Conservation (phyloP, 257 asterid species). For the Capsicum pubescens region DNA sequence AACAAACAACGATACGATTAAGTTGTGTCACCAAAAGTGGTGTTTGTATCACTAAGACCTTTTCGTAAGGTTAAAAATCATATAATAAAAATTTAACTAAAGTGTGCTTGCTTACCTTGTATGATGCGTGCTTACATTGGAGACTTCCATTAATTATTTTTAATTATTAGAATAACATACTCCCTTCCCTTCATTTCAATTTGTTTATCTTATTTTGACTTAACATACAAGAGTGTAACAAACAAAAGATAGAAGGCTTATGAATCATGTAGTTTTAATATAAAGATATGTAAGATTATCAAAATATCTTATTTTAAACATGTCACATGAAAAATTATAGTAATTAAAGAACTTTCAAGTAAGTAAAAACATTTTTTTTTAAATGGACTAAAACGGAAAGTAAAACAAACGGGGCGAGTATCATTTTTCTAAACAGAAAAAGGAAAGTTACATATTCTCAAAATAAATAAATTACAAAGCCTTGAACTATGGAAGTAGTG, state of each 20-base stretch:
- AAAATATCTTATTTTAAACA: too few species aligned
- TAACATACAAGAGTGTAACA: too few species aligned
- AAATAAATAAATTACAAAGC: background rate
- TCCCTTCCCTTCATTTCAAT: too few species aligned
- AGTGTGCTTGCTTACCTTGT: slow-evolving; percentile 17
- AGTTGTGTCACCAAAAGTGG: slow-evolving; percentile 26
- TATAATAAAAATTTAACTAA: slow-evolving; percentile 15
- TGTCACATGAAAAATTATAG: too few species aligned
- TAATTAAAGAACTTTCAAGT: too few species aligned
- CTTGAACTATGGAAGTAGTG: slow-evolving; percentile 31
- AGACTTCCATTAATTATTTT: slow-evolving; percentile 22
- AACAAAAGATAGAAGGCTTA: too few species aligned
- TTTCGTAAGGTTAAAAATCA: slow-evolving; percentile 22
- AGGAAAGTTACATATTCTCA: slow-evolving; percentile 7
- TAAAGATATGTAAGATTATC: too few species aligned
- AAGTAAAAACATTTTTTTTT: too few species aligned
- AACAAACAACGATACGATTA: slow-evolving; percentile 25
- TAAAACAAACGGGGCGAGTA: too few species aligned
- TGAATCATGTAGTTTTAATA: too few species aligned
- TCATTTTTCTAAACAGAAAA: slow-evolving; percentile 25
- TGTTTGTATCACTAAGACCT: slow-evolving; percentile 16
- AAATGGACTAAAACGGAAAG: too few species aligned
- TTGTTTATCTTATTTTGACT: too few species aligned
- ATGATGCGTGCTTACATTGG: slow-evolving; percentile 23
- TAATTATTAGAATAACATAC: slow-evolving; percentile 6